These are phyloP conservation scores for Hypoxylon sp. DNA, from an alignment of 2,329 filamentous ascomycete genomes.

Conservation along the genomic window DNA sequence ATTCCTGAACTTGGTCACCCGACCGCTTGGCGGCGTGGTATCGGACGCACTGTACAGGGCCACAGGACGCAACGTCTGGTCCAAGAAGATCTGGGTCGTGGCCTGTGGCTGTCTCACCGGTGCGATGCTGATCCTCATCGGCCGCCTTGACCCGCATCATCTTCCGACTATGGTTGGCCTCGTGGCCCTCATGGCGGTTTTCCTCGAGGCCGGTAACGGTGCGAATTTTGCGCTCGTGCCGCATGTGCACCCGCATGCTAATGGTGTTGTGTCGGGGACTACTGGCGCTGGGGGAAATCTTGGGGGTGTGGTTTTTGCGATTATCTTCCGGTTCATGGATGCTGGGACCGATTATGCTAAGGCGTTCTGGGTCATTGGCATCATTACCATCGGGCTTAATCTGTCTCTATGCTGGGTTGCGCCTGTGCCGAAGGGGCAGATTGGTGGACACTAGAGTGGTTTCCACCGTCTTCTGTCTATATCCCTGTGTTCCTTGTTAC, in stretches of 20 bases:
- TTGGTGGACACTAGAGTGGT: constrained; percentile 58
- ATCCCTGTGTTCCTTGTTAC: not conserved
- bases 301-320: constrained; percentile 85
- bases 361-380: constrained; percentile 85
- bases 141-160: constrained; percentile 71
- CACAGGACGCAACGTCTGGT: constrained; percentile 56
- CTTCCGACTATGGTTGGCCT: constrained; percentile 80
- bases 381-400: constrained; percentile 79
- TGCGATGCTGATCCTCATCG: constrained; percentile 71
- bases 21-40: constrained; percentile 74
- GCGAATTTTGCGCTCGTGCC: constrained; percentile 89
- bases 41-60: constrained; percentile 64
- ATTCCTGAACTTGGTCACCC: constrained; percentile 76
- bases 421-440: constrained; percentile 67
- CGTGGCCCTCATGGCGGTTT: constrained; percentile 81
- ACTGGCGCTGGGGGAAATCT: constrained; percentile 86
- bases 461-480: not conserved
- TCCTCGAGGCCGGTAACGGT: constrained; percentile 87
- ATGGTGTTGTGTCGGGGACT: constrained; percentile 81
- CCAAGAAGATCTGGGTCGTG: constrained; percentile 70
- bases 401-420: constrained; percentile 69
- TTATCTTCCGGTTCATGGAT: constrained; percentile 81
- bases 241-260: constrained; percentile 86
- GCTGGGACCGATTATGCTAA: constrained; percentile 75
- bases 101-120: constrained; percentile 73